A percentile compares a stretch with the other conserved stretches of the same genome.
These are phyloP conservation scores for Cystobasidium sp. DNA, from an alignment of 1,284 basidiomycete species.

Conservation along the genomic window DNA sequence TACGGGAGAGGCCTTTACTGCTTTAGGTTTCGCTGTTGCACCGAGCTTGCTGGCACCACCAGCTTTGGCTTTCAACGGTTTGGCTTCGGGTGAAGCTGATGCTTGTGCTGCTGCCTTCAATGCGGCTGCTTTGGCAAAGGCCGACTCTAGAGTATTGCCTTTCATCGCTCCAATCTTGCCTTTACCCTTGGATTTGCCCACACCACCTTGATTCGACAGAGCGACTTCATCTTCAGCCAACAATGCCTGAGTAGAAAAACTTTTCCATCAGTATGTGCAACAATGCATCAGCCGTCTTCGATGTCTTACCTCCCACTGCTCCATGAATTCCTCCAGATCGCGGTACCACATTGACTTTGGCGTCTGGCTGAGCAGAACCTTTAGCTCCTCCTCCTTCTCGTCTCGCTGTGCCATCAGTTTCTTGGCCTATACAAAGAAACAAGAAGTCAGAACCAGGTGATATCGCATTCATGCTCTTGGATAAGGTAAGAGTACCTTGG, in stretches of 20 bases:
- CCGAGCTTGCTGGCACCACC: not conserved
- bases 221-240: constrained; percentile 30
- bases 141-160: constrained; percentile 29
- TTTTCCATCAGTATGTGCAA: not conserved
- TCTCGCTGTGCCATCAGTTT: constrained; percentile 79
- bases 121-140: constrained; percentile 40
- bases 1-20: constrained; percentile 13
- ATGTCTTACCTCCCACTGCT: constrained; percentile 76
- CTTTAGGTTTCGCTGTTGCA: constrained; percentile 13
- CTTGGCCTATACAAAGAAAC: constrained; percentile 68
- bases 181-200: constrained; percentile 32
- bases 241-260: not conserved
- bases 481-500: constrained; percentile 68
- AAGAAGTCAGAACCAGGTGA: constrained; percentile 45
- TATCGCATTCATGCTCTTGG: constrained; percentile 19
- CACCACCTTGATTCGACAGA: not conserved
- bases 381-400: constrained; percentile 81
- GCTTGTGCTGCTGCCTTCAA: constrained; percentile 33
- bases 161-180: constrained; percentile 38
- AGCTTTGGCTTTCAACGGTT: constrained; percentile 15
- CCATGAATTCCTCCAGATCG: constrained; percentile 83
- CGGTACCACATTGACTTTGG: constrained; percentile 88
- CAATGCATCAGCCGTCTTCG: not conserved
- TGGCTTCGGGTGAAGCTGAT: constrained; percentile 25
- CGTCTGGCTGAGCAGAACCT: constrained; percentile 74